Evolutionary conservation across 257 asterid species (phyloP).

Genomic region (Solanum chilense): DNA sequence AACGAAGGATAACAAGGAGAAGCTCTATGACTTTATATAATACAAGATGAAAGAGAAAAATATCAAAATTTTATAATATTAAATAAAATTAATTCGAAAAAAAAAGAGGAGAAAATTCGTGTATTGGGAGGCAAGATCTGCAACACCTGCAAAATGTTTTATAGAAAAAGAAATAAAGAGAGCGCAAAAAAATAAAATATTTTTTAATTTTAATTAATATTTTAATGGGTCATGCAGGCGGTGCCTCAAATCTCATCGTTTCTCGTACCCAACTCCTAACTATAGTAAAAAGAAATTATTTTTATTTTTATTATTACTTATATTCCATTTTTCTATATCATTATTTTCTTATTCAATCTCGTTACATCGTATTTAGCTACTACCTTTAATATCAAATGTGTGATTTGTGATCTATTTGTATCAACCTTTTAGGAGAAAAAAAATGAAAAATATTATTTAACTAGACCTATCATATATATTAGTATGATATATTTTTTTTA

Average conservation of each 20-base stretch:
- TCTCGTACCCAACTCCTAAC: background rate
- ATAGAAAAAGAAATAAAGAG: background rate
- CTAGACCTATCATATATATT: too few species aligned
- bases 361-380: background rate
- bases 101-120: background rate
- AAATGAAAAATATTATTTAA: too few species aligned
- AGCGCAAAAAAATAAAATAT: background rate
- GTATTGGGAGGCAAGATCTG: conserved; percentile 25
- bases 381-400: background rate
- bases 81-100: background rate
- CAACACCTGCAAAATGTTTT: conserved; percentile 13
- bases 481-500: too few species aligned
- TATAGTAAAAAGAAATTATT: background rate
- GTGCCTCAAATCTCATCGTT: conserved; percentile 17
- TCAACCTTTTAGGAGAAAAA: background rate
- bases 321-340: background rate
- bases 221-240: conserved; percentile 1
- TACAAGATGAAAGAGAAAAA: background rate
- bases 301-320: background rate
- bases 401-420: background rate
- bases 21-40: background rate
- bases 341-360: background rate
- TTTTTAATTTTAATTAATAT: background rate
- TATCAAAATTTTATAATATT: background rate
- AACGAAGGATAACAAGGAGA: conserved; percentile 28